Percentiles rank a stretch among this genome's conserved stretches.
Conservation (phyloP, 805 yeast species). For the Teunomyces panamensis region DNA sequence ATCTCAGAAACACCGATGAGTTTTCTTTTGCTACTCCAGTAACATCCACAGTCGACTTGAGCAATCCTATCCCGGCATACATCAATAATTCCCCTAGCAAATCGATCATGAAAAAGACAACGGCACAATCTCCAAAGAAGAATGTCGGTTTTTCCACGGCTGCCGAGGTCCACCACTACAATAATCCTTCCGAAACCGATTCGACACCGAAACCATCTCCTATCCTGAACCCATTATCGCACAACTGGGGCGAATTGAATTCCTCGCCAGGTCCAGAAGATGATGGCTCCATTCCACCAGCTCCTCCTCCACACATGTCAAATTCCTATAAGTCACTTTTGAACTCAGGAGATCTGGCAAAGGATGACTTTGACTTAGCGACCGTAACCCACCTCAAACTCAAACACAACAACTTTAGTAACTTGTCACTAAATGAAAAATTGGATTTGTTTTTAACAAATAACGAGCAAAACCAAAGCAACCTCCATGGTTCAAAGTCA, state of each 20-base stretch:
- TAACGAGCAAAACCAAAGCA: constrained; percentile 5
- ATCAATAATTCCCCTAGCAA: constrained; percentile 31
- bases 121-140: constrained; percentile 34
- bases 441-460: constrained; percentile 39
- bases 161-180: constrained; percentile 31
- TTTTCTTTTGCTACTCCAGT: constrained; percentile 25
- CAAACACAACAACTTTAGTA: constrained; percentile 23
- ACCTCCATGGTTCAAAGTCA: constrained; percentile 10
- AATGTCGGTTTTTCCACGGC: constrained; percentile 33
- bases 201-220: neutral
- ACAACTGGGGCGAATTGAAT: constrained; percentile 20
- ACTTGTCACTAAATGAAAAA: constrained; percentile 42
- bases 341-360: neutral
- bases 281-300: constrained; percentile 9
- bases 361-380: constrained; percentile 15
- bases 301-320: constrained; percentile 11
- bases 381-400: constrained; percentile 17
- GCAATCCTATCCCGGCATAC: constrained; percentile 4
- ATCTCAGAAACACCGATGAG: constrained; percentile 17
- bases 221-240: constrained; percentile 9
- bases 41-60: constrained; percentile 17
- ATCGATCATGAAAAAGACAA: constrained; percentile 34
- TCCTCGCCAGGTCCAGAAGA: constrained; percentile 14
- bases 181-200: constrained; percentile 7
- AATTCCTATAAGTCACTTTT: constrained; percentile 6